Evolutionary conservation across 305 asterid genomes (phyloP), one percentile per base, ranked within the genome.

Genomic region (Fraxinus angustifolia): DNA sequence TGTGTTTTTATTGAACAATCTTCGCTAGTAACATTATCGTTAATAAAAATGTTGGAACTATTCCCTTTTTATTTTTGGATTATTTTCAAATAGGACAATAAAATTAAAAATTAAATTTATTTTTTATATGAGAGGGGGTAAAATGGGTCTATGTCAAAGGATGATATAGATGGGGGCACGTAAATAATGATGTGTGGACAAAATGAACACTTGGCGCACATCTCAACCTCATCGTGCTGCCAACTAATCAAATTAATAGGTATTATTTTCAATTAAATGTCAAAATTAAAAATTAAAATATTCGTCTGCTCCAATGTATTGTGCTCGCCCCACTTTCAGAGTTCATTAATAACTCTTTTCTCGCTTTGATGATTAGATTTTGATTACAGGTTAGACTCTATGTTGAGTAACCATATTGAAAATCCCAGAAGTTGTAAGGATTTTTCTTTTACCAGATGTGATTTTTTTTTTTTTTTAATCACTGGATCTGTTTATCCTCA

Each of bases 221-320:
- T 16, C 21, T 79, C 86, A 71, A 34, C 89, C 38, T 81, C 87
- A 71, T 86, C 84, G 50, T 71, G 68, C 81, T 82, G 84, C 76
- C 87, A 76, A 35, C 86, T 11, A 80, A 77, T 75, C 82, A 60
- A 70, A 78, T 81, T 23, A 10, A 75, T 78, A 75, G 73, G 75
- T 79, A 67, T 42, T 21, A 4, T 3, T 19, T 73, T 73, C 11
- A 12, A 36, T 48, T 48, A 3, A 50, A n/a, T 53, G 19, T 6
- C 3, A 53, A n/a, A 53, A 53, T 4, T n/a, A 6, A 56, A 6
- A n/a, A 16, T 16, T 10, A 35, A 28, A 71, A 60, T 65, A 40
- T 48, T 68, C 70, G 40, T 73, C 42, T 81, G 75, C 50, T 45
- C 2, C 73, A 56, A 0, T 42, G 12, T 68, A 77, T 75, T n/a